Percentiles rank a stretch among this genome's conserved stretches.
Evolutionary conservation across 2,329 filamentous ascomycete genomes (phyloP).

Genomic region (Arthrinium phaeospermum): DNA sequence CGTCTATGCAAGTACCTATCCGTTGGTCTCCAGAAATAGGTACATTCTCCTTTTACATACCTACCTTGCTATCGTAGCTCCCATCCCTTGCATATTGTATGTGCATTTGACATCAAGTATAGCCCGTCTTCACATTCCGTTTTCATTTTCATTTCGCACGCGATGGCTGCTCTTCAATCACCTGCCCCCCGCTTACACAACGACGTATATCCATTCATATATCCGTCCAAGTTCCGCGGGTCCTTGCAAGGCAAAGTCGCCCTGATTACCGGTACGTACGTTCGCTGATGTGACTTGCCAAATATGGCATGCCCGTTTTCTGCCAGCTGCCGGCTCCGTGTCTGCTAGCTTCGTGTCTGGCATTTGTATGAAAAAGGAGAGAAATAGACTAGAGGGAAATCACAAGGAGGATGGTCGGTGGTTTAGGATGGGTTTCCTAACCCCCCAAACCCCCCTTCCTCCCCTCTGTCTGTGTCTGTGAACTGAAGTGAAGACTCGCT

Average conservation of each 20-base stretch:
- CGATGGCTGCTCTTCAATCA: neutral
- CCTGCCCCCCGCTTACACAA: slow-evolving; percentile 32
- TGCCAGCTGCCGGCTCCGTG: neutral
- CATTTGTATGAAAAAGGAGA: neutral
- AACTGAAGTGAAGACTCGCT: neutral
- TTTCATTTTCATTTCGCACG: neutral
- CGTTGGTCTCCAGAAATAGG: neutral
- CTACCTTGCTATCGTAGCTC: neutral
- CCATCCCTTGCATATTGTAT: neutral
- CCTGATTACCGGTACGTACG: slow-evolving; percentile 34
- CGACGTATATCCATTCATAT: slow-evolving; percentile 39
- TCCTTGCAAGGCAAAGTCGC: slow-evolving; percentile 33
- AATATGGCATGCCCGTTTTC: neutral
- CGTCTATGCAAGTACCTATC: neutral
- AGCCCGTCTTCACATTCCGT: neutral
- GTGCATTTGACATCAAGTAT: no score
- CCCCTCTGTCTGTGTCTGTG: neutral
- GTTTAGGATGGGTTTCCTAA: no score
- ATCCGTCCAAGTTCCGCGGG: slow-evolving; percentile 34
- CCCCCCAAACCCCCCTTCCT: neutral
- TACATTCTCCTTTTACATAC: no score
- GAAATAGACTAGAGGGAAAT: neutral
- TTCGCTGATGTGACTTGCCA: neutral
- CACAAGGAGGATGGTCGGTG: neutral
- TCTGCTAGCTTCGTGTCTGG: neutral